Base-by-base conservation (phyloP, 805 yeast species). In the Candida cerambycidarum region DNA sequence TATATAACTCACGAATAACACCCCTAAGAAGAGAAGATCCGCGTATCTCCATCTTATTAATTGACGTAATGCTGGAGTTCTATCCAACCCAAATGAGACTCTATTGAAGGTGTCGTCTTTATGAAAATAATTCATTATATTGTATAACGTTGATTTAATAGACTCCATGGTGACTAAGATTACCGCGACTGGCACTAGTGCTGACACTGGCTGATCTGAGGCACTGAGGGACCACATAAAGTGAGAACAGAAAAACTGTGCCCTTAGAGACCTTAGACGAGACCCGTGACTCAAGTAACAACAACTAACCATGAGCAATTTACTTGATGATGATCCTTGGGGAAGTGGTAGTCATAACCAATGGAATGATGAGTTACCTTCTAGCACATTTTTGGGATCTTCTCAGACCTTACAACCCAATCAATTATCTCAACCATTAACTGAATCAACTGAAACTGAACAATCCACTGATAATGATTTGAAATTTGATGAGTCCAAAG, bases 301-400 rank as follows among this genome's bases (percentile, higher is more conserved):
- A 21, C 23, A 21, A 21, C 23, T n/a, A n/a, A 21, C 8, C 5
- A 41, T 27, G 34, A 41, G 39, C 33, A 39, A 39, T 16, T 28
- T 34, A 19, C 32, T 35, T 35, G 44, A 31, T 9, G 62, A 61
- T 15, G 71, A 68, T 44, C 69, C 70, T 2, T 69, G 71, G 64
- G 68, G 60, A 39, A 32, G 35, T 18, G 11, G 15, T 18, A 19
- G 25, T 32, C 13, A 34, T 12, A 67, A 68, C 45, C 71, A 70
- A 18, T 67, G 73, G 73, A 43, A 49, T 10, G 51, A 50, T 4
- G 51, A 53, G 9, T 11, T 10, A 3, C 32, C 34, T 8, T 17
- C 41, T 1, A 45, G 48, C 19, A 44, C 55, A 5, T 59, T 50
- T 37, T 43, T 62, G 32, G 52, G 62, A 5, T 49, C 67, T 6